Conservation (phyloP, 805 yeast species). For the Starmerella asiatica region DNA sequence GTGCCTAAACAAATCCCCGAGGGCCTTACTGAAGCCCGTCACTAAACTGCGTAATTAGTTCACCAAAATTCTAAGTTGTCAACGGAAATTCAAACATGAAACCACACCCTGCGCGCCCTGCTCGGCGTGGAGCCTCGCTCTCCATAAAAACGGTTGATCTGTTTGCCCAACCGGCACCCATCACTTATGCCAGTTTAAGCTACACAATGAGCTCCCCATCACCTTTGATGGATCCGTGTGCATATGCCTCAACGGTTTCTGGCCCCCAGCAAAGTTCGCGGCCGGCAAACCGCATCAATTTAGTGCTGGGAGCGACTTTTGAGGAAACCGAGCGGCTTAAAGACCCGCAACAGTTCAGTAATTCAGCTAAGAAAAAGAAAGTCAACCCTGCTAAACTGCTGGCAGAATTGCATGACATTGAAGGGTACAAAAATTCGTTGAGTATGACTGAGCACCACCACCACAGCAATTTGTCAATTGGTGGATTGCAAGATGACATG, state of each 20-base stretch:
- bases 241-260: constrained; percentile 21
- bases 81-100: neutral
- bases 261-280: constrained; percentile 15
- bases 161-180: constrained; percentile 19
- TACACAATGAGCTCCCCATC: constrained; percentile 19
- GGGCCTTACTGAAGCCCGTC: too few relatives aligned
- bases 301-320: constrained; percentile 23
- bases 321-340: constrained; percentile 23
- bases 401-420: constrained; percentile 6
- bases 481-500: neutral
- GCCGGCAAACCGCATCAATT: constrained; percentile 20
- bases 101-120: too few relatives aligned
- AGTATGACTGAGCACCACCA: constrained; percentile 2
- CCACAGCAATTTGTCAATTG: neutral
- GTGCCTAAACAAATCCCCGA: too few relatives aligned
- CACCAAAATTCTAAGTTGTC: too few relatives aligned
- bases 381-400: constrained; percentile 11
- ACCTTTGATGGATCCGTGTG: constrained; percentile 20
- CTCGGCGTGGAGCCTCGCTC: constrained; percentile 1
- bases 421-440: constrained; percentile 1
- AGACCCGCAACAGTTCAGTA: constrained; percentile 4
- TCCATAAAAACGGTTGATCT: constrained; percentile 17
- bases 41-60: too few relatives aligned
- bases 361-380: neutral
- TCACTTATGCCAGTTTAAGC: constrained; percentile 23